phyloP scores from a whole-genome alignment of 2,329 filamentous ascomycete species.

The Apiospora kogelbergensis region DNA sequence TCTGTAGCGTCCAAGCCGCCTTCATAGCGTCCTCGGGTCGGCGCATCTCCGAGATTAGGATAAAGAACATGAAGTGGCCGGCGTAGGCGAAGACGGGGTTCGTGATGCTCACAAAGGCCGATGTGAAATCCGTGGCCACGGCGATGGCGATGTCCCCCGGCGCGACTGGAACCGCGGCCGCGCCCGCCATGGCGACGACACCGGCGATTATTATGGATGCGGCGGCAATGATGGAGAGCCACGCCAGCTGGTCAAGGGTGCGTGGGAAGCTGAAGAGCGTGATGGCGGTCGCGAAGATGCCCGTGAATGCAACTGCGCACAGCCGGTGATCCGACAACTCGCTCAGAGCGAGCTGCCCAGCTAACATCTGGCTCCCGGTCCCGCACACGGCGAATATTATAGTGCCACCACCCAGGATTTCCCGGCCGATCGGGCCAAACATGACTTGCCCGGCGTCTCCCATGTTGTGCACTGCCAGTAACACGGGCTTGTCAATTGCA shows the following conservation, averaged over 20 bases:
- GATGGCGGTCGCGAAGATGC: constrained; percentile 48
- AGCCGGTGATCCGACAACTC: constrained; percentile 45
- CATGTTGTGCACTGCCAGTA: constrained; percentile 50
- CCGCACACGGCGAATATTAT: constrained; percentile 52
- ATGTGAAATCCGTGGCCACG: constrained; percentile 38
- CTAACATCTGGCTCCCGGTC: constrained; percentile 50
- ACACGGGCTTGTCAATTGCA: constrained; percentile 17
- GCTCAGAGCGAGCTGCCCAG: constrained; percentile 49
- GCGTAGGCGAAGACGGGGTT: constrained; percentile 55
- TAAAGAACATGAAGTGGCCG: constrained; percentile 55
- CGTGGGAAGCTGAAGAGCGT: constrained; percentile 47
- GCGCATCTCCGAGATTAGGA: constrained; percentile 53
- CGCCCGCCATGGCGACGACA: constrained; percentile 50
- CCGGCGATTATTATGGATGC: constrained; percentile 49
- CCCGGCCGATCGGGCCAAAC: constrained; percentile 51
- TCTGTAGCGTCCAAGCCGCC: constrained; percentile 49
- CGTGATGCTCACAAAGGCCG: constrained; percentile 46
- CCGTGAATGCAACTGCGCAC: constrained; percentile 50
- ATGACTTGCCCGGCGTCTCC: constrained; percentile 55
- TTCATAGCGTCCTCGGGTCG: constrained; percentile 51
- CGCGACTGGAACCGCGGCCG: constrained; percentile 40
- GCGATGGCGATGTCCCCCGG: constrained; percentile 38
- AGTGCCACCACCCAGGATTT: constrained; percentile 48
- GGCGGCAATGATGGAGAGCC: constrained; percentile 44
- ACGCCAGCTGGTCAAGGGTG: constrained; percentile 48